Base-by-base conservation (phyloP, 2,329 filamentous ascomycete genomes). In the Calonectria leucothoes region DNA sequence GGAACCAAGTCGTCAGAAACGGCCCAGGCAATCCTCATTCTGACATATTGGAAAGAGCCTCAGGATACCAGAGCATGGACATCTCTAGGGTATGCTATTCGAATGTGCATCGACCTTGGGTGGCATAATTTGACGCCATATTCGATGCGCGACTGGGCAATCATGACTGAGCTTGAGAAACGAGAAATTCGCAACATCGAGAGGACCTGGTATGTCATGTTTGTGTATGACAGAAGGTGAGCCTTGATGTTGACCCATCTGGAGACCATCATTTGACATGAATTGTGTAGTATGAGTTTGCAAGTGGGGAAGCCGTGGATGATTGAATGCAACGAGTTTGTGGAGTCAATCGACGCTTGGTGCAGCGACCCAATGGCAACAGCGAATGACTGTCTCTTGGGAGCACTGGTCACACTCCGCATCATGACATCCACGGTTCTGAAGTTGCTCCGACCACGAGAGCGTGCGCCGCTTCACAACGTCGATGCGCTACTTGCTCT, bases 21-120 rank as follows among this genome's bases (percentile, higher is more conserved):
- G 8, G 83, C 84, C 1, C 85, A 86, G 70, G 84, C 82, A 0
- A 82, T 86, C 11, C 75, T 84, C n/a, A 75, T 85, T 11, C 70
- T 84, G 7, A 86, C 85, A 2, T 85, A 85, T 73, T 86, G 84
- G 84, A 87, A 86, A 75, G 83, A 86, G 49, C 83, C 84, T 3
- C 82, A 84, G 10, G 85, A 87, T 70, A 84, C 82, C 14, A 79
- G 85, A 15, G 83, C 82, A 5, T 86, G 85, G 84, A 79, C 84
- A 23, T 78, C 82, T 1, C 75, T 86, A 11, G 85, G 85, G 4
- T 85, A 85, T 69, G 83, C 82, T 0, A 85, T 86, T 48, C 79
- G 85, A 10, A 83, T 86, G 77, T 82, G 82, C 64, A 83, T 86
- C 75, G 84, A 86, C 48, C 72, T 86, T 23, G 82, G 83, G 0